phyloP scores from a whole-genome alignment of 345 rosid genomes.

The Aquilaria yunnanensis region DNA sequence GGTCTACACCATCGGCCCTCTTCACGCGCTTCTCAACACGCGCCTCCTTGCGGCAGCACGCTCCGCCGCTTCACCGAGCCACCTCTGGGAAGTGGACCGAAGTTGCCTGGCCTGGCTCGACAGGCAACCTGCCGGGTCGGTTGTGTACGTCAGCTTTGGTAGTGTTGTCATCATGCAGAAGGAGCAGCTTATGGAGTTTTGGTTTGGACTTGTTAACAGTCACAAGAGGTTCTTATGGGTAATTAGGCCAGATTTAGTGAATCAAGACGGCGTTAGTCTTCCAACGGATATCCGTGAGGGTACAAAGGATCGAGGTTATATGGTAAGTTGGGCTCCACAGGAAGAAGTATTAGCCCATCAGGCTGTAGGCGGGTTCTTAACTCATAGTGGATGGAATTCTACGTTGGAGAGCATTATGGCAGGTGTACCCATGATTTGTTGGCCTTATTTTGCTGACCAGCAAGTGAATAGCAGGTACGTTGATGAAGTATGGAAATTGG shows the following conservation, averaged over 20 bases:
- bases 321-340: conserved; percentile 41
- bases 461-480: conserved; percentile 47
- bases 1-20: conserved; percentile 30
- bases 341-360: conserved; percentile 38
- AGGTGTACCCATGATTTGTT: conserved; percentile 72
- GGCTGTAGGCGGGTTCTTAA: conserved; percentile 54
- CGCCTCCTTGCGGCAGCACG: conserved; percentile 5
- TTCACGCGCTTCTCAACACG: conserved; percentile 20
- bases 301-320: conserved; percentile 27
- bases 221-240: conserved; percentile 46
- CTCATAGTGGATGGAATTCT: conserved; percentile 82
- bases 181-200: conserved; percentile 38
- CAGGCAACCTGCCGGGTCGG: conserved; percentile 26
- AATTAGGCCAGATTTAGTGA: conserved; percentile 23
- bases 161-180: conserved; percentile 23
- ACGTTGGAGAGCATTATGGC: conserved; percentile 54
- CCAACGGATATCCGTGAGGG: conserved; percentile 24
- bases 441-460: conserved; percentile 63
- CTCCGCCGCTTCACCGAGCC: conserved; percentile 17
- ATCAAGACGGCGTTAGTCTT: not conserved
- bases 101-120: conserved; percentile 49
- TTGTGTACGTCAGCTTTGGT: conserved; percentile 47
- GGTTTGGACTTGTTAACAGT: conserved; percentile 36
- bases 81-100: conserved; percentile 29
- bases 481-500: conserved; percentile 51